Evolutionary conservation across 2,329 filamentous ascomycete species (phyloP).

Genomic region (Cryphonectria naterciae): DNA sequence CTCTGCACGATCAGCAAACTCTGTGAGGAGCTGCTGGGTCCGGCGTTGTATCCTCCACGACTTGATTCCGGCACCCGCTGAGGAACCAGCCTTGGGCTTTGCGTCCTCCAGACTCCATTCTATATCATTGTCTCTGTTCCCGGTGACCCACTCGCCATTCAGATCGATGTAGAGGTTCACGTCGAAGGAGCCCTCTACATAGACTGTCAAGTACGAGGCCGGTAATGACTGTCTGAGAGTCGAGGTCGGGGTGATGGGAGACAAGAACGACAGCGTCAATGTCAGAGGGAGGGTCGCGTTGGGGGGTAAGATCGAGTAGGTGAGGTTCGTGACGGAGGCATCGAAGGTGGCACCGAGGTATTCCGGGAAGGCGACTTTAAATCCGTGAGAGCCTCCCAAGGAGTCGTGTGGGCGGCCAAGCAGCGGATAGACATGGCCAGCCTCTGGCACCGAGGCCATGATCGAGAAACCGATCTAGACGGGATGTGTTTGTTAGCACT

Average conservation of each 20-base stretch:
- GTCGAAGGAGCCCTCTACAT: constrained; percentile 68
- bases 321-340: constrained; percentile 54
- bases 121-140: constrained; percentile 69
- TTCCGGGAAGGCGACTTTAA: constrained; percentile 46
- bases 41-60: constrained; percentile 67
- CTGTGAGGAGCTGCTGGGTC: constrained; percentile 72
- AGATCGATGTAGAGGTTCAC: constrained; percentile 69
- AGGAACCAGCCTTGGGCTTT: constrained; percentile 35
- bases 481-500: constrained; percentile 15
- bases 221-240: constrained; percentile 80
- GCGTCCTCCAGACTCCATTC: constrained; percentile 66
- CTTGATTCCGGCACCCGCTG: constrained; percentile 53
- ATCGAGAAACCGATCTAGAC: constrained; percentile 53
- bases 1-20: constrained; percentile 74
- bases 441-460: constrained; percentile 50
- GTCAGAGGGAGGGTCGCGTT: constrained; percentile 38
- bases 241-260: constrained; percentile 79
- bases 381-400: constrained; percentile 41
- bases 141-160: constrained; percentile 82
- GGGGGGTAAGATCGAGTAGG: constrained; percentile 45
- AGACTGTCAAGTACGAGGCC: constrained; percentile 76
- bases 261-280: constrained; percentile 62
- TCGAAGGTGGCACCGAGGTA: constrained; percentile 53
- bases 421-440: constrained; percentile 51
- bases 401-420: constrained; percentile 57